Evolutionary conservation across 1,139 yeast genomes (phyloP).

Genomic region (Protomyces arabidopsidicola): DNA sequence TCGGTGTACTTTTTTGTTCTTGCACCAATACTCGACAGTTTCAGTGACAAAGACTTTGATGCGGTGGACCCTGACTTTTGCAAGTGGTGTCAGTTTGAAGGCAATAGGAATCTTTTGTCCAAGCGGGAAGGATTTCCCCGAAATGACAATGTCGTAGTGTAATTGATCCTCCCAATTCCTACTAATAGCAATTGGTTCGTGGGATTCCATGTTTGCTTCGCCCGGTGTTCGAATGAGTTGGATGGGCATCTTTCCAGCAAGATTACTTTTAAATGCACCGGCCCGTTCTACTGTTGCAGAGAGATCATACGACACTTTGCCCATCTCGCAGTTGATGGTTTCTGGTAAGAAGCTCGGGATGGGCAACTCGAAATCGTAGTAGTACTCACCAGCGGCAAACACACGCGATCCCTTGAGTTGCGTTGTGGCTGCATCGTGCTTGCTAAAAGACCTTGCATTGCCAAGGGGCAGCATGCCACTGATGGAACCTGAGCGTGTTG

Average conservation of each 20-base stretch:
- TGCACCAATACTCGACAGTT: slow-evolving; percentile 82
- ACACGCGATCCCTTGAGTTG: slow-evolving; percentile 42
- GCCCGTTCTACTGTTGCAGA: slow-evolving; percentile 66
- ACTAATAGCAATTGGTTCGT: slow-evolving; percentile 86
- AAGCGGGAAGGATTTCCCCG: slow-evolving; percentile 76
- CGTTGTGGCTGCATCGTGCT: slow-evolving; percentile 28
- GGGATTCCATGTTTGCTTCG: slow-evolving; percentile 74
- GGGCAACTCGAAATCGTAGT: slow-evolving; percentile 87
- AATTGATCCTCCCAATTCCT: slow-evolving; percentile 82
- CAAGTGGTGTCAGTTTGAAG: slow-evolving; percentile 76
- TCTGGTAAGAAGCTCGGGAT: slow-evolving; percentile 81
- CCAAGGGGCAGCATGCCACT: slow-evolving; percentile 19
- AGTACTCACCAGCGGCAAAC: slow-evolving; percentile 77
- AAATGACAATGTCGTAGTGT: slow-evolving; percentile 82
- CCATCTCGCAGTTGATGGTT: slow-evolving; percentile 70
- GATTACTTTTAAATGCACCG: slow-evolving; percentile 79
- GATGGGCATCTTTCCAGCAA: slow-evolving; percentile 61
- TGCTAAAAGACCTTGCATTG: slow-evolving; percentile 29
- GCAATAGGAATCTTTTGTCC: slow-evolving; percentile 81
- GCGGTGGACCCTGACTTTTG: slow-evolving; percentile 80
- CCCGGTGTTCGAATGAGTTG: slow-evolving; percentile 69
- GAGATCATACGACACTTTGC: slow-evolving; percentile 64
- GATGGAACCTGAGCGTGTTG: slow-evolving; percentile 33
- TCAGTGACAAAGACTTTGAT: slow-evolving; percentile 81
- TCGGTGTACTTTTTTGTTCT: slow-evolving; percentile 78